Conservation (phyloP, 768 basidiomycete genomes). For the Suillus subluteus region DNA sequence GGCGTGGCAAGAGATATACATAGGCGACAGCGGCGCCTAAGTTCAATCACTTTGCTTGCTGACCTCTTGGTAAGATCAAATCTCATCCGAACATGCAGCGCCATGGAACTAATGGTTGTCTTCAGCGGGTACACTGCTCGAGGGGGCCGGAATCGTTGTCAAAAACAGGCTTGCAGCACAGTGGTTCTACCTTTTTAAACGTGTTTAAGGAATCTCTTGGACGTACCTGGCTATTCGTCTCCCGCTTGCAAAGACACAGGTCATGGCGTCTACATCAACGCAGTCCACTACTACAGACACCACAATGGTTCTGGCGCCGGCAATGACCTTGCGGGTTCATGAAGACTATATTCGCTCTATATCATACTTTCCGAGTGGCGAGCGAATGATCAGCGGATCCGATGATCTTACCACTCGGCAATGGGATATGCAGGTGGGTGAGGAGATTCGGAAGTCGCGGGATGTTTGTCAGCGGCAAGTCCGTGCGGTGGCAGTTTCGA, state of each 20-base stretch:
- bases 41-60: too few relatives aligned
- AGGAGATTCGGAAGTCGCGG: not conserved
- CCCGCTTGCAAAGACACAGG: not conserved
- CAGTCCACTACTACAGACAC: too few relatives aligned
- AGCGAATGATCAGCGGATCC: slow-evolving; percentile 1
- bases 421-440: not conserved
- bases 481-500: not conserved
- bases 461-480: not conserved
- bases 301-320: not conserved
- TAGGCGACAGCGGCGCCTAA: too few relatives aligned
- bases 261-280: not conserved
- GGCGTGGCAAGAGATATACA: not conserved
- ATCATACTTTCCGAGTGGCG: not conserved
- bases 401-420: not conserved
- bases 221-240: not conserved
- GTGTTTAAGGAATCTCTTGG: not conserved
- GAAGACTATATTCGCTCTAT: not conserved
- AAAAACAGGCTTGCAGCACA: not conserved
- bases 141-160: too few relatives aligned
- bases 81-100: not conserved
- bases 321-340: not conserved
- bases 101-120: not conserved
- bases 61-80: not conserved
- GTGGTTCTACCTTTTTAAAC: not conserved
- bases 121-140: not conserved